Evolutionary conservation across 2,329 filamentous ascomycete species (phyloP).

Genomic region (Diatrype stigma): DNA sequence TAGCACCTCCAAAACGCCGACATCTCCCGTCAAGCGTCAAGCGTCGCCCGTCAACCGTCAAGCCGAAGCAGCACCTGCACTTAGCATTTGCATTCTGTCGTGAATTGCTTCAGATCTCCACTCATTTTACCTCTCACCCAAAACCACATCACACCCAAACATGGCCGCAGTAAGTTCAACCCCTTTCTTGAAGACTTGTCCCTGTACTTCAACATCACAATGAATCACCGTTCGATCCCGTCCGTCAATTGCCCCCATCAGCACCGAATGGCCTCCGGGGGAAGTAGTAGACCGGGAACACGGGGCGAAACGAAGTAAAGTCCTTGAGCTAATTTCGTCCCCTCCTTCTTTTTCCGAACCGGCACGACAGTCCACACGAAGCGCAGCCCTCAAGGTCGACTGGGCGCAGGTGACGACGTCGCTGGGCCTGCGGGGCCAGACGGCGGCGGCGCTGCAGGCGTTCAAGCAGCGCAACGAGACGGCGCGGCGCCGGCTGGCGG

Average conservation of each 20-base stretch:
- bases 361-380: slow-evolving; percentile 64
- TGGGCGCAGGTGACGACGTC: slow-evolving; percentile 93
- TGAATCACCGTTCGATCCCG: background rate
- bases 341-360: slow-evolving; percentile 6
- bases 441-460: slow-evolving; percentile 80
- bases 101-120: slow-evolving; percentile 46
- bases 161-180: slow-evolving; percentile 65
- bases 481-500: slow-evolving; percentile 86
- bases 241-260: slow-evolving; percentile 26
- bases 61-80: slow-evolving; percentile 41
- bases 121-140: slow-evolving; percentile 36
- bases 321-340: slow-evolving; percentile 56
- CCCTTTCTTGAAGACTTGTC: slow-evolving; percentile 11
- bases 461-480: slow-evolving; percentile 99
- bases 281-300: slow-evolving; percentile 7
- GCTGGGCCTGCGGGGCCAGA: slow-evolving; percentile 94
- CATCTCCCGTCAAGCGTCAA: slow-evolving; percentile 15
- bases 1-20: background rate
- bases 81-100: slow-evolving; percentile 27
- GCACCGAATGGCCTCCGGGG: slow-evolving; percentile 6
- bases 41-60: slow-evolving; percentile 26
- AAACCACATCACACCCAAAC: slow-evolving; percentile 45
- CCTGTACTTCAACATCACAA: background rate
- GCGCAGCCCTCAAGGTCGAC: slow-evolving; percentile 98
- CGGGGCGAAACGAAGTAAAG: slow-evolving; percentile 1